Evolutionary conservation across 768 basidiomycete genomes (phyloP).

Genomic region (Cubamyces sp.): DNA sequence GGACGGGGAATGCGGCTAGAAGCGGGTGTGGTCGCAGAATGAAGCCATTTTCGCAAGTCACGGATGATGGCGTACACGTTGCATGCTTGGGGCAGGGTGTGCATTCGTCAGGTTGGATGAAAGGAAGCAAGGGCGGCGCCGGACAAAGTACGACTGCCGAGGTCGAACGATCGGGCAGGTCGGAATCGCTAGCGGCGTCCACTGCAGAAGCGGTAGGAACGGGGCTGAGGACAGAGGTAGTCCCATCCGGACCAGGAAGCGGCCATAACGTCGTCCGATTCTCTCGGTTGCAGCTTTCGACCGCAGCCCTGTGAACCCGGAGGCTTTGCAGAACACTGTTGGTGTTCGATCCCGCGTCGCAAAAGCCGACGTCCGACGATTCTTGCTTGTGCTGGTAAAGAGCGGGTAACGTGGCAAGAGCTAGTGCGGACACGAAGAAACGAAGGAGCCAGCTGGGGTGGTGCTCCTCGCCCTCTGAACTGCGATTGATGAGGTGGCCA

Average conservation of each 20-base stretch:
- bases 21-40: conserved; percentile 60
- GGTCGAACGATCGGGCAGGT: conserved; percentile 31
- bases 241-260: conserved; percentile 27
- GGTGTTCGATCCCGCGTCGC: conserved; percentile 63
- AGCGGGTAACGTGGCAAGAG: conserved; percentile 23
- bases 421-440: conserved; percentile 45
- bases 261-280: conserved; percentile 53
- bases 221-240: conserved; percentile 20
- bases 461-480: neutral
- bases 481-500: conserved; percentile 29
- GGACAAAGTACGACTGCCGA: conserved; percentile 47
- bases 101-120: conserved; percentile 64
- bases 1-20: conserved; percentile 43
- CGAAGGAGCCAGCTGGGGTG: conserved; percentile 40
- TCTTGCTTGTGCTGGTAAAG: conserved; percentile 63
- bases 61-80: conserved; percentile 60
- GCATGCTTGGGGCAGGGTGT: conserved; percentile 64
- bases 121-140: conserved; percentile 54
- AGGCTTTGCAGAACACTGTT: conserved; percentile 58
- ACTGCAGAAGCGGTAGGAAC: conserved; percentile 17
- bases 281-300: conserved; percentile 59
- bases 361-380: conserved; percentile 77
- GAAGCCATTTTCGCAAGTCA: conserved; percentile 72
- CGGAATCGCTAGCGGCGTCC: neutral
- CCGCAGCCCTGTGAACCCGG: conserved; percentile 47